A percentile compares a stretch with the other conserved stretches of the same genome.
Evolutionary conservation across 495 filamentous ascomycete genomes (phyloP).

Genomic region (Hyaloscypha variabilis): DNA sequence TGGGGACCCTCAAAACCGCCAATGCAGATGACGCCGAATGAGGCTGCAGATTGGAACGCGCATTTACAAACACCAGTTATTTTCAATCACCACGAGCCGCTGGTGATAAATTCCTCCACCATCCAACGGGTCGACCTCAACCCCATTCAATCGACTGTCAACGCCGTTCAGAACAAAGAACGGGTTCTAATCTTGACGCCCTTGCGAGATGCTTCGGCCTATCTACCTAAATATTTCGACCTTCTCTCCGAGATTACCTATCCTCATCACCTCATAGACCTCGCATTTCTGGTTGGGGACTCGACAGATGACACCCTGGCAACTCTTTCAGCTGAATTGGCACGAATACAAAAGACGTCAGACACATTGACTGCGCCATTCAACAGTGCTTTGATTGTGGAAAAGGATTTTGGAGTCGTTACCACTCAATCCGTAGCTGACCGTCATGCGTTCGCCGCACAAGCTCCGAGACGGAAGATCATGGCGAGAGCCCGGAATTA

Average conservation of each 20-base stretch:
- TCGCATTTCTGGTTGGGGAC: constrained; percentile 93
- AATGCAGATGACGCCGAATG: constrained; percentile 90
- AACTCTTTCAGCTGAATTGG: constrained; percentile 75
- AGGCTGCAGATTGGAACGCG: constrained; percentile 84
- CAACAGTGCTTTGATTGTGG: constrained; percentile 76
- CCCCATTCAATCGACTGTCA: constrained; percentile 75
- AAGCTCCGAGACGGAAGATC: constrained; percentile 86
- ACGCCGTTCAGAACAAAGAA: constrained; percentile 78
- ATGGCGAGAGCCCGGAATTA: constrained; percentile 93
- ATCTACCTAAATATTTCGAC: constrained; percentile 89
- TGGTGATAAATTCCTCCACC: constrained; percentile 78
- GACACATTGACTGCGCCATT: constrained; percentile 80
- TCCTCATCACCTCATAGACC: constrained; percentile 92
- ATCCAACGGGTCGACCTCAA: constrained; percentile 85
- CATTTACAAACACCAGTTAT: constrained; percentile 90
- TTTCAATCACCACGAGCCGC: constrained; percentile 91
- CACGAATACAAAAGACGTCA: constrained; percentile 81
- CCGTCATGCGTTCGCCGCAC: constrained; percentile 83
- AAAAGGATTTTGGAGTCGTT: constrained; percentile 85
- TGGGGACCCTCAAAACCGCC: constrained; percentile 92
- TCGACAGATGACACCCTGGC: constrained; percentile 87
- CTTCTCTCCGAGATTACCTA: constrained; percentile 88
- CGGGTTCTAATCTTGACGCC: constrained; percentile 95
- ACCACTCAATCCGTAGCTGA: constrained; percentile 75
- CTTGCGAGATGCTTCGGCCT: constrained; percentile 82